phyloP scores from a whole-genome alignment of 2,329 filamentous ascomycete species.

The Cladosporium colombiae region DNA sequence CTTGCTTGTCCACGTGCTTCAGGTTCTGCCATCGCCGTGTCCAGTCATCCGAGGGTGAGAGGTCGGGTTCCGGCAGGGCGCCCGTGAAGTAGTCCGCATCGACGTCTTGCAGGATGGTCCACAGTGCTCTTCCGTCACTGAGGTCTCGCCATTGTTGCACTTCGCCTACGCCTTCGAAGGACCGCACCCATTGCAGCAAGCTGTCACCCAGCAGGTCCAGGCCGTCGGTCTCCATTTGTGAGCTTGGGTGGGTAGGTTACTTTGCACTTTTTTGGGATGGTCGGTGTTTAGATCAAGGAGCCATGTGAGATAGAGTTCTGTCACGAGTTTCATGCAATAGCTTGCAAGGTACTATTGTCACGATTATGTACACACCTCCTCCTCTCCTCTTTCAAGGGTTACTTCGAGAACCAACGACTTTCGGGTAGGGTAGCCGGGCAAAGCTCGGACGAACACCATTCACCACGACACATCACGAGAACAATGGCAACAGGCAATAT shows the following conservation, averaged over 20 bases:
- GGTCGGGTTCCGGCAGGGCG: slow-evolving; percentile 48
- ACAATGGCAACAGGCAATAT: background rate
- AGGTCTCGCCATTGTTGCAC: slow-evolving; percentile 46
- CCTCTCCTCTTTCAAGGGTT: background rate
- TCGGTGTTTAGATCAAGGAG: background rate
- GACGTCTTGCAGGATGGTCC: slow-evolving; percentile 50
- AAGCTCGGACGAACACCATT: background rate
- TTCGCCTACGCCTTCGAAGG: slow-evolving; percentile 43
- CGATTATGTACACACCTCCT: background rate
- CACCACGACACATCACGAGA: background rate
- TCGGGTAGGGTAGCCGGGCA: background rate
- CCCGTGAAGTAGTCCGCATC: slow-evolving; percentile 50
- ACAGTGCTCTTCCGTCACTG: slow-evolving; percentile 50
- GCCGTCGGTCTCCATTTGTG: slow-evolving; percentile 18
- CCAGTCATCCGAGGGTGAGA: slow-evolving; percentile 49
- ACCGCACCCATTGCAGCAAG: slow-evolving; percentile 44
- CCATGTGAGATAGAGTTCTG: background rate
- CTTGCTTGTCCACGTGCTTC: slow-evolving; percentile 52
- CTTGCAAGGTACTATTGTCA: background rate
- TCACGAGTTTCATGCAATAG: background rate
- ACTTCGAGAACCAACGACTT: background rate
- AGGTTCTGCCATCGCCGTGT: slow-evolving; percentile 56
- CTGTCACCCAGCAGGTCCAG: slow-evolving; percentile 31
- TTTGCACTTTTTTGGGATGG: background rate
- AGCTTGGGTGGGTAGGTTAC: background rate